A percentile compares a stretch with the other conserved stretches of the same genome.
These are phyloP conservation scores for Monilinia aucupariae DNA, from an alignment of 2,329 filamentous ascomycete genomes.

Conservation along the genomic window DNA sequence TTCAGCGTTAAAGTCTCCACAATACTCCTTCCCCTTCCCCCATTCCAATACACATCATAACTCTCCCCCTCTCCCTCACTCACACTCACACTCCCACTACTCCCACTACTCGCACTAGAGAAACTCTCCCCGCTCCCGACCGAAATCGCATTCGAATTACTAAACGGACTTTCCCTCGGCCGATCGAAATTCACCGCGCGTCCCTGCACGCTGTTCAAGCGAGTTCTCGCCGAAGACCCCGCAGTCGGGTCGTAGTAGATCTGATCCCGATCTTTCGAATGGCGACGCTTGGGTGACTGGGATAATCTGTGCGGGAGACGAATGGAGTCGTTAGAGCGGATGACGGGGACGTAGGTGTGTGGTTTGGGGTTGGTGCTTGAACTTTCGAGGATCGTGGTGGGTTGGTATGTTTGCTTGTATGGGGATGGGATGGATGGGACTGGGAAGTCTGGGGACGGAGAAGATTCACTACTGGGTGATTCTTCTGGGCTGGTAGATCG, in stretches of 20 bases:
- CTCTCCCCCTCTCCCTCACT: too few species aligned
- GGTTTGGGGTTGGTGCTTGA: neutral
- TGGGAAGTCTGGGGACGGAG: neutral
- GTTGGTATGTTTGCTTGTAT: neutral
- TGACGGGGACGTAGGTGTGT: neutral
- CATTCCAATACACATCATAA: neutral
- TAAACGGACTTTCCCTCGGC: conserved; percentile 8
- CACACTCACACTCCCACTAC: neutral
- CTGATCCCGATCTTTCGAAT: neutral
- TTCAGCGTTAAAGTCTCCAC: neutral
- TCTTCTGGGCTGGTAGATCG: neutral
- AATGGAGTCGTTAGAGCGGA: conserved; percentile 7
- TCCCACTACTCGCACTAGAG: neutral
- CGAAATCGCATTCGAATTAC: neutral
- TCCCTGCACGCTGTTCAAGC: neutral
- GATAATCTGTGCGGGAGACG: neutral
- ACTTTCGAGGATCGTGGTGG: neutral
- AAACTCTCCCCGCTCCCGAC: neutral
- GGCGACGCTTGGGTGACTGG: neutral
- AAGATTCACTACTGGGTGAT: neutral
- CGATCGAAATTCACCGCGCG: conserved; percentile 10
- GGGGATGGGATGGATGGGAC: neutral
- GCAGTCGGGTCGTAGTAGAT: conserved; percentile 10
- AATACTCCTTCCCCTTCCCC: neutral
- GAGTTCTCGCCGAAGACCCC: neutral